These are phyloP conservation scores for Raphanus raphanistrum DNA, from an alignment of 345 rosid species.

Conservation along the genomic window DNA sequence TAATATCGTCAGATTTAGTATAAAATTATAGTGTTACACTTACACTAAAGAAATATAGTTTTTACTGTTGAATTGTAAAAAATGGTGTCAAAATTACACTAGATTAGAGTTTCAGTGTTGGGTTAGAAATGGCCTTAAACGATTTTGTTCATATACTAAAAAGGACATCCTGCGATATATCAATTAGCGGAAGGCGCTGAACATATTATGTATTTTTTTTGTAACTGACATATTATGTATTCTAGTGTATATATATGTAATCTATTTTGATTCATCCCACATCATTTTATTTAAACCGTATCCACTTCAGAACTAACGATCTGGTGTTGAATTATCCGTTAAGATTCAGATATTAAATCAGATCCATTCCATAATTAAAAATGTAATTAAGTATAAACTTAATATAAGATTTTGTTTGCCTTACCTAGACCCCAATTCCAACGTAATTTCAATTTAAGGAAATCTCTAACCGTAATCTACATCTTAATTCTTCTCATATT, in stretches of 20 bases:
- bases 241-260: neutral
- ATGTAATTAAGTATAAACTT: neutral
- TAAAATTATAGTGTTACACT: no score
- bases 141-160: neutral
- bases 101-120: no score
- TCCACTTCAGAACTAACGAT: neutral
- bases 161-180: constrained; percentile 14
- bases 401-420: neutral
- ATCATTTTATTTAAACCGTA: no score
- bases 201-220: neutral
- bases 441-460: neutral
- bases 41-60: no score
- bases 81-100: no score
- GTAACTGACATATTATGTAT: no score
- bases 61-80: no score
- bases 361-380: neutral
- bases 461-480: neutral
- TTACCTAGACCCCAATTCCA: neutral
- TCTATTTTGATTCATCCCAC: neutral
- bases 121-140: no score
- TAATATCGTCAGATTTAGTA: no score
- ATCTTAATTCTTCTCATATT: neutral
- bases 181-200: neutral
- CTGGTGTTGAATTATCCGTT: neutral
- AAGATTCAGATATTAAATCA: neutral